Evolutionary conservation across 345 rosid genomes (phyloP), one percentile per base, ranked within the genome.

Genomic region (Raphanus sativus): DNA sequence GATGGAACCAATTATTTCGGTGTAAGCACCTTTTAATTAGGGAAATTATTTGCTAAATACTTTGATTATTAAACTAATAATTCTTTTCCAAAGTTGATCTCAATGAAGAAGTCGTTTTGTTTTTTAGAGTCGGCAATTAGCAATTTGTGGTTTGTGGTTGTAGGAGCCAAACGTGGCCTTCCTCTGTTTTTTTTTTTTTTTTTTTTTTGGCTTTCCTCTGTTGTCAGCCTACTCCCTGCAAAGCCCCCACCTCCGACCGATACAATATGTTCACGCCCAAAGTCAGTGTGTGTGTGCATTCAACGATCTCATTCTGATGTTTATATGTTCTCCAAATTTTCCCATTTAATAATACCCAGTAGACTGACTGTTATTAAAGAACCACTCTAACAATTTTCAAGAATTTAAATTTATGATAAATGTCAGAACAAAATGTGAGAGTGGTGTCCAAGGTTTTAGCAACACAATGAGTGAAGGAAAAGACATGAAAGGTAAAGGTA

Each of bases 161-260:
- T 67, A 61, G 73, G 79, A 60, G 61, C 29, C 61, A 55, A 55
- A 55, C 67, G 48, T 6, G 50, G 61, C 67, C 73, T 75, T 38
- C 16, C 13, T 15, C n/a, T n/a, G n/a, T n/a, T n/a, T n/a, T n/a
- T n/a, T n/a, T n/a, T n/a, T n/a, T n/a, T n/a, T n/a, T n/a, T n/a
- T n/a, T n/a, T n/a, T n/a, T n/a, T n/a, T n/a, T n/a, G n/a, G n/a
- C n/a, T n/a, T n/a, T n/a, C n/a, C n/a, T n/a, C n/a, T 65, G 56
- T 21, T 65, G 56, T 65, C 77, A 55, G 61, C 61, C 24, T 25
- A 55, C 29, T 55, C 29, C 61, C 61, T 55, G 61, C 61, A 55
- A 55, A 55, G 15, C 54, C 54, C 54, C 54, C 54, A 48, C 54
- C 54, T 45, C 54, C 16, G 54, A 45, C 16, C 16, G 16, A 45